Conservation (phyloP, 2,329 filamentous ascomycete genomes). For the Fusarium sp. region DNA sequence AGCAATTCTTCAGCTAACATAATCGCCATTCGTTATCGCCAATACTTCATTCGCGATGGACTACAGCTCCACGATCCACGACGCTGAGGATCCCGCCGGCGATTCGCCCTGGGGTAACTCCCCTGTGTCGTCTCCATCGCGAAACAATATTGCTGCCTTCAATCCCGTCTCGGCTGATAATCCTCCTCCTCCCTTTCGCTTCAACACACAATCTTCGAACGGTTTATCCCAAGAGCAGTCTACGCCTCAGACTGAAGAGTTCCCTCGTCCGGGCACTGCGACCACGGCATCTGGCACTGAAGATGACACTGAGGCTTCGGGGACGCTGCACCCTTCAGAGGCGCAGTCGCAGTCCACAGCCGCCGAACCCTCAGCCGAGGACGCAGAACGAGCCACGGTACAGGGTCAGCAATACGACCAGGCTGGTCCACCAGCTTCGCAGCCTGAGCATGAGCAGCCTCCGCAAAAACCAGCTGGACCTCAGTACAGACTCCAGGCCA, state of each 20-base stretch:
- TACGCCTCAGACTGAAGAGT: constrained; percentile 53
- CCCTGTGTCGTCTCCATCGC: constrained; percentile 62
- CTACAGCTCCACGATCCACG: constrained; percentile 66
- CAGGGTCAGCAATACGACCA: constrained; percentile 48
- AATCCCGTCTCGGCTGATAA: constrained; percentile 53
- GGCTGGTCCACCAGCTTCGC: constrained; percentile 31
- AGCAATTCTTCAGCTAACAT: constrained; percentile 18
- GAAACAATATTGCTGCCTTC: constrained; percentile 58
- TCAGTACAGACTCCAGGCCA: constrained; percentile 88
- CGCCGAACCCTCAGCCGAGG: constrained; percentile 25
- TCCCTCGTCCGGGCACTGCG: constrained; percentile 59
- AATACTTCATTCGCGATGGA: constrained; percentile 59
- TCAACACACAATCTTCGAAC: constrained; percentile 57
- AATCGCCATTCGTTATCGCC: constrained; percentile 15
- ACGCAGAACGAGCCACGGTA: constrained; percentile 20
- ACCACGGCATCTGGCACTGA: constrained; percentile 59
- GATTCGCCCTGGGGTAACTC: constrained; percentile 68
- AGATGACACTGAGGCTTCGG: constrained; percentile 53
- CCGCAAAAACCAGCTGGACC: constrained; percentile 71
- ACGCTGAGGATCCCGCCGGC: constrained; percentile 63
- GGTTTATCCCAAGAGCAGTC: constrained; percentile 53
- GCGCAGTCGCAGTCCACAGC: constrained; percentile 34
- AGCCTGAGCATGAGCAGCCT: constrained; percentile 54
- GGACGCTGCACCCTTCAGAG: constrained; percentile 36
- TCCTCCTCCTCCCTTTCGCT: constrained; percentile 56